Percentiles rank a stretch among this genome's conserved stretches.
Conservation (phyloP, 805 yeast genomes). For the Wickerhamomyces bisporus region DNA sequence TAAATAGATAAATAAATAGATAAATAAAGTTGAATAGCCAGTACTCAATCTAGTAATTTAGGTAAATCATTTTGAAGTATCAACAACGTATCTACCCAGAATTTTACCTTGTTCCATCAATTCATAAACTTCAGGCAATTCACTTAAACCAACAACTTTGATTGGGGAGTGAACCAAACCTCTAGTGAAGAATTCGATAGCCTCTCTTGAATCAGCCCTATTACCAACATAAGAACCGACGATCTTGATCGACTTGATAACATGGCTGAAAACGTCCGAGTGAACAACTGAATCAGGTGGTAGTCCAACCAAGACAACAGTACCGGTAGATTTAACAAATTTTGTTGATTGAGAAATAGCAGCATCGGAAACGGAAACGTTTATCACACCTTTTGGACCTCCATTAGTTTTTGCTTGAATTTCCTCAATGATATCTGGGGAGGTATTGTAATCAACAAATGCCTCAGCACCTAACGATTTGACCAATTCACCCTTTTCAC, state of each 20-base stretch:
- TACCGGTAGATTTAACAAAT: conserved; percentile 59
- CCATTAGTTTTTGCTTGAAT: conserved; percentile 54
- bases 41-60: no score
- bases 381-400: conserved; percentile 70
- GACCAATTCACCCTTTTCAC: conserved; percentile 34
- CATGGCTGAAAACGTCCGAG: conserved; percentile 65
- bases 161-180: conserved; percentile 63
- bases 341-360: conserved; percentile 57
- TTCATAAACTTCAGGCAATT: conserved; percentile 47
- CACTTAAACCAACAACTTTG: conserved; percentile 51
- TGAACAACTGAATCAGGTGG: conserved; percentile 72
- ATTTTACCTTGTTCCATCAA: conserved; percentile 61
- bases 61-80: conserved; percentile 38
- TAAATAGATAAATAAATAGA: no score
- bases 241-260: conserved; percentile 63
- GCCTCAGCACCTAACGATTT: conserved; percentile 54
- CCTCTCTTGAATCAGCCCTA: conserved; percentile 79
- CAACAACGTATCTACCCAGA: conserved; percentile 61
- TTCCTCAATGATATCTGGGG: conserved; percentile 48
- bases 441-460: conserved; percentile 51
- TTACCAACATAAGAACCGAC: conserved; percentile 84
- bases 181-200: conserved; percentile 63
- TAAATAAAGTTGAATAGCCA: no score
- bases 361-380: conserved; percentile 61
- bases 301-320: conserved; percentile 66